A percentile compares a stretch with the other conserved stretches of the same genome.
phyloP scores from a whole-genome alignment of 1,284 basidiomycete species.

The Ustilago nuda region DNA sequence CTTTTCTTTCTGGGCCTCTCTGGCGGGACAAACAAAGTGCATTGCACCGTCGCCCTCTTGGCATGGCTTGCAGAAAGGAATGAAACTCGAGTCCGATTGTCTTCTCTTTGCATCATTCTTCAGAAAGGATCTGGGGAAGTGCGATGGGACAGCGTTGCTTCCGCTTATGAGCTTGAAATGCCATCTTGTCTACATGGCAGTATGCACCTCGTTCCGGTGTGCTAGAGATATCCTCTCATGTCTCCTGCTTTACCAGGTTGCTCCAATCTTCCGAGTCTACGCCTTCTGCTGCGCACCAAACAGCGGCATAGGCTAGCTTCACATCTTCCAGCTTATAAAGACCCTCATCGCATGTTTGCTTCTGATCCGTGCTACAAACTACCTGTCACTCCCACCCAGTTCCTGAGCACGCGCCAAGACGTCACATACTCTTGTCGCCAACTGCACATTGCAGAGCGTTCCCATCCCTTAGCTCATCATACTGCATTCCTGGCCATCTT shows the following conservation, averaged over 20 bases:
- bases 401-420: slow-evolving; percentile 1
- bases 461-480: neutral
- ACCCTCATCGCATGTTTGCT: slow-evolving; percentile 3
- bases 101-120: slow-evolving; percentile 1
- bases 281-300: neutral
- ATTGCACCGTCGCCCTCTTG: neutral
- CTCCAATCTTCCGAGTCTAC: neutral
- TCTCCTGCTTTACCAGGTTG: neutral
- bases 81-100: slow-evolving; percentile 33
- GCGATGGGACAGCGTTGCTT: slow-evolving; percentile 15
- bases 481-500: neutral
- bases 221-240: neutral
- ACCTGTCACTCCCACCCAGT: slow-evolving; percentile 1
- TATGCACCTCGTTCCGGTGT: neutral
- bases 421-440: neutral
- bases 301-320: neutral
- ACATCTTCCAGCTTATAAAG: slow-evolving; percentile 13
- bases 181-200: slow-evolving; percentile 15
- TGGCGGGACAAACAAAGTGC: slow-evolving; percentile 31
- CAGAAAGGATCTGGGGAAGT: slow-evolving; percentile 10
- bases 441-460: neutral
- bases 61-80: slow-evolving; percentile 10
- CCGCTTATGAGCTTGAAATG: slow-evolving; percentile 35
- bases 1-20: neutral
- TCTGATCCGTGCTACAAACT: neutral